A percentile compares a stretch with the other conserved stretches of the same genome.
phyloP scores from a whole-genome alignment of 345 rosid genomes.

The Turritis glabra region DNA sequence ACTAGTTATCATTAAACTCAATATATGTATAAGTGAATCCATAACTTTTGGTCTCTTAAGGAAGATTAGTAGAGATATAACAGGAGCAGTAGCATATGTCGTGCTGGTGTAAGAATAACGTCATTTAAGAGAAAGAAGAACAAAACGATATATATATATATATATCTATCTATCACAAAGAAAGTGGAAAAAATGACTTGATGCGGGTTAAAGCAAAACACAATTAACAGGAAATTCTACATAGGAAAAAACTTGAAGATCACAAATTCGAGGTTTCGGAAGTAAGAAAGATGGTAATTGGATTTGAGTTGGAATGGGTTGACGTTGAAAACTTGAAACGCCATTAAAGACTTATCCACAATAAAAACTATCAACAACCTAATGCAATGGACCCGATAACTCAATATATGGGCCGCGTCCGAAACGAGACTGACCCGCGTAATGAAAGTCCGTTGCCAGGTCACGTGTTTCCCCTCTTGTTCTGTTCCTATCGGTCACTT shows the following conservation, averaged over 20 bases:
- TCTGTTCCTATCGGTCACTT: neutral
- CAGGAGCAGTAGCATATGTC: neutral
- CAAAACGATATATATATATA: neutral
- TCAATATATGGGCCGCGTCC: neutral
- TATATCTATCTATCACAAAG: too few species aligned
- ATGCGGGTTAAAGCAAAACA: neutral
- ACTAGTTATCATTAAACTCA: neutral
- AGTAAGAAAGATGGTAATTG: neutral
- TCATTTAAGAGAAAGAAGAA: neutral
- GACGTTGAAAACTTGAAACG: neutral
- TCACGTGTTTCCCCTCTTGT: neutral
- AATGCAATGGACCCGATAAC: neutral
- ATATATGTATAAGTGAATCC: neutral
- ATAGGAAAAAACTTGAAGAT: neutral
- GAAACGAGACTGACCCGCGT: neutral
- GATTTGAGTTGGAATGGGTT: neutral
- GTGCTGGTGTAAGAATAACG: constrained; percentile 1
- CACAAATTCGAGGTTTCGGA: neutral
- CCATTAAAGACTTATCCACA: neutral
- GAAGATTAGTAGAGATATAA: neutral
- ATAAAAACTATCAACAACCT: neutral
- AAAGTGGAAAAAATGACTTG: neutral
- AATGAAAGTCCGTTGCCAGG: neutral
- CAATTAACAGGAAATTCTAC: neutral
- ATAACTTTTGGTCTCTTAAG: neutral